Percentiles rank a stretch among this genome's conserved stretches.
These are phyloP conservation scores for Beta macrorhiza DNA, from an alignment of 179 eudicot species.

Conservation along the genomic window DNA sequence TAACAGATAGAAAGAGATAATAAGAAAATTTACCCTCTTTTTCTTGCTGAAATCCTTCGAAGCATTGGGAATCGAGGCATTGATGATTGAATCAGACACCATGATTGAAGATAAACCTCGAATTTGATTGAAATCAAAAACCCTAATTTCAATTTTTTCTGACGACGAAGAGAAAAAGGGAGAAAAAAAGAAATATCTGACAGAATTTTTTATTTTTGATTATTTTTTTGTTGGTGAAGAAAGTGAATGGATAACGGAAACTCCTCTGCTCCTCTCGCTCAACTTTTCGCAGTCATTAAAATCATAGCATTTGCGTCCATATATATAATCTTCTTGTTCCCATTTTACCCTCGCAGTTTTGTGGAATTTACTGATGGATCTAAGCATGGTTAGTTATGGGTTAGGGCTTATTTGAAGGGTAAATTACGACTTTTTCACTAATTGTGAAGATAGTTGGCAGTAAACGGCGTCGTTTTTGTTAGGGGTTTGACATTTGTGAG, in stretches of 20 bases:
- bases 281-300: constrained; percentile 7
- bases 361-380: not conserved
- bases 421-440: too few relatives aligned
- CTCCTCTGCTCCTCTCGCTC: constrained; percentile 43
- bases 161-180: not conserved
- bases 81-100: constrained; percentile 71
- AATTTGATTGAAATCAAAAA: constrained; percentile 30
- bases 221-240: constrained; percentile 10
- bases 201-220: not conserved
- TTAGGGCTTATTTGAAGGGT: not conserved
- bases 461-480: not conserved
- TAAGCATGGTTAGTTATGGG: not conserved
- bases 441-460: not conserved
- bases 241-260: constrained; percentile 36
- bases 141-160: constrained; percentile 31
- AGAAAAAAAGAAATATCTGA: constrained; percentile 19
- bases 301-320: not conserved
- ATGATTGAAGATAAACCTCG: constrained; percentile 38
- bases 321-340: constrained; percentile 16
- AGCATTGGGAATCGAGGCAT: constrained; percentile 63
- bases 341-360: not conserved
- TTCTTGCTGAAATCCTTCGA: constrained; percentile 79
- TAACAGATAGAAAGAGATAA: not conserved
- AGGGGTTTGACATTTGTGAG: not conserved
- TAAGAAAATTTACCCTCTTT: constrained; percentile 54